Percentiles rank a stretch among this genome's conserved stretches.
These are phyloP conservation scores for Metschnikowia similis DNA, from an alignment of 805 yeast genomes.

Conservation along the genomic window DNA sequence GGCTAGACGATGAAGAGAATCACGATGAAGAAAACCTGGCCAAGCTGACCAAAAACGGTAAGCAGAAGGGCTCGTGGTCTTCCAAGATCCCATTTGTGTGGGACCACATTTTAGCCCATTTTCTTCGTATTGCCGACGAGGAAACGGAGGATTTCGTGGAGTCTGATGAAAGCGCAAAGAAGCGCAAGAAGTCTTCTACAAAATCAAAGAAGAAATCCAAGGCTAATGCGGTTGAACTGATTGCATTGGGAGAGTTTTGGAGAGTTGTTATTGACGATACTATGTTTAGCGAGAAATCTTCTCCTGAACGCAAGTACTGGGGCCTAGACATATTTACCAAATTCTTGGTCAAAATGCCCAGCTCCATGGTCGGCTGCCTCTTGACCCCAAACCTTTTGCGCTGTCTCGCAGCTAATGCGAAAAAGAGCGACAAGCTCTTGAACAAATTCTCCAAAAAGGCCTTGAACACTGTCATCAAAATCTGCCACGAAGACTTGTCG, in stretches of 20 bases:
- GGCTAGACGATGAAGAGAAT: conserved; percentile 31
- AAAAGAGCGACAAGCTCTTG: conserved; percentile 60
- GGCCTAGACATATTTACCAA: conserved; percentile 72
- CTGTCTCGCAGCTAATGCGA: conserved; percentile 69
- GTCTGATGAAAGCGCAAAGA: conserved; percentile 10
- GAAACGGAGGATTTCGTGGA: conserved; percentile 19
- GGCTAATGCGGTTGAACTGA: conserved; percentile 26
- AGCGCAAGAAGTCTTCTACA: conserved; percentile 20
- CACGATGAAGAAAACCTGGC: conserved; percentile 13
- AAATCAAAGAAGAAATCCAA: conserved; percentile 15
- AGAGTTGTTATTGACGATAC: conserved; percentile 72
- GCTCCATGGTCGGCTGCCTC: conserved; percentile 23
- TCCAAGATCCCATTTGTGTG: conserved; percentile 76
- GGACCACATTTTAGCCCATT: conserved; percentile 52
- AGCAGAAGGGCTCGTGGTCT: conserved; percentile 66
- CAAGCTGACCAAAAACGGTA: conserved; percentile 24
- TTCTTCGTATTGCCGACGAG: conserved; percentile 17
- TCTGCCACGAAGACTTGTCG: conserved; percentile 32
- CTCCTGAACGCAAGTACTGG: conserved; percentile 81
- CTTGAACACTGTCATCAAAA: conserved; percentile 40
- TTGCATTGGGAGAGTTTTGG: conserved; percentile 64
- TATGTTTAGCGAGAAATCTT: conserved; percentile 69
- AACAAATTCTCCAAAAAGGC: conserved; percentile 61
- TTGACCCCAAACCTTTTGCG: conserved; percentile 67
- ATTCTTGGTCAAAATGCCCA: conserved; percentile 30